phyloP scores from a whole-genome alignment of 768 basidiomycete species.

The Trametes cubensis region DNA sequence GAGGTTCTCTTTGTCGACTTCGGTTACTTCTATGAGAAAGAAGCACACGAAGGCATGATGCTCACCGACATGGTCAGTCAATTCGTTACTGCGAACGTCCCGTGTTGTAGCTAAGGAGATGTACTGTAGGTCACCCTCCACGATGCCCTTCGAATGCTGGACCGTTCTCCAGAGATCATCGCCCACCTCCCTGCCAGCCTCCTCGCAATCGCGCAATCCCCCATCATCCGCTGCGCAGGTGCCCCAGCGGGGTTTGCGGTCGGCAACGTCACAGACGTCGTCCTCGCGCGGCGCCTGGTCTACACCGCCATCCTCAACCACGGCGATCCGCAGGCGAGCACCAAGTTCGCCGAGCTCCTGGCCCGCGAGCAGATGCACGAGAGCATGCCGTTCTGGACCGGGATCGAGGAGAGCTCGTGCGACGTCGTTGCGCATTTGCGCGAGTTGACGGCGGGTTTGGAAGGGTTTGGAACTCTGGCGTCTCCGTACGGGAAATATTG shows the following conservation, averaged over 20 bases:
- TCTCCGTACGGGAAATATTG: constrained; percentile 21
- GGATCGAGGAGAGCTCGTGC: no score
- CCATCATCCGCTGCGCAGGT: constrained; percentile 23
- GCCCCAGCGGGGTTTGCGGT: constrained; percentile 16
- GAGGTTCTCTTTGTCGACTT: constrained; percentile 12
- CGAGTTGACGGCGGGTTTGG: constrained; percentile 3
- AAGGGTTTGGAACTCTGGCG: constrained; percentile 12
- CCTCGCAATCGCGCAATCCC: constrained; percentile 22
- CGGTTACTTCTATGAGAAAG: constrained; percentile 16
- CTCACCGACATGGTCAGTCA: background rate
- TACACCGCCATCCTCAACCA: constrained; percentile 24
- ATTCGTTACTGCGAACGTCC: background rate
- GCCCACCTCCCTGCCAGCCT: constrained; percentile 24
- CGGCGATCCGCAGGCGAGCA: background rate
- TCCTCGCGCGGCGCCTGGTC: constrained; percentile 25
- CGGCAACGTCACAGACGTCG: constrained; percentile 28
- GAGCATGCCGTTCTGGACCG: no score
- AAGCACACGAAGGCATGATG: background rate
- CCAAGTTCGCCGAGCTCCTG: background rate
- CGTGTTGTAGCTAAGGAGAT: background rate
- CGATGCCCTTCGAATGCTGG: constrained; percentile 9
- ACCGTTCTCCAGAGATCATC: constrained; percentile 7
- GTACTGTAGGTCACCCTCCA: background rate
- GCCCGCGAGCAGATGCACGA: no score
- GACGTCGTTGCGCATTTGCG: background rate